Base-by-base conservation (phyloP, 2,329 filamentous ascomycete species). In the Rhytidhysteron rufulum region DNA sequence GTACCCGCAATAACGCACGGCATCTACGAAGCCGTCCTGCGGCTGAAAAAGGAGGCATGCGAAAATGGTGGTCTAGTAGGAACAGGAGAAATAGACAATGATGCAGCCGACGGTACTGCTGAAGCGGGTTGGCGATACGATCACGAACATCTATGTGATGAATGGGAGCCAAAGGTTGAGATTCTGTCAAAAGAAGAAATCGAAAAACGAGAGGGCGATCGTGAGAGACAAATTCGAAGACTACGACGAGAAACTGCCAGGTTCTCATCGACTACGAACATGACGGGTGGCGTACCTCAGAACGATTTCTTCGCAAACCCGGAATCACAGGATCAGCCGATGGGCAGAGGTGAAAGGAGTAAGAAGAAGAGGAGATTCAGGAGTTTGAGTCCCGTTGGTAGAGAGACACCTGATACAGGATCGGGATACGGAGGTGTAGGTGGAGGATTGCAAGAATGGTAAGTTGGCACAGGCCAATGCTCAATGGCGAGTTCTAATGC, bases 81-180 rank as follows among this genome's bases (percentile, higher is more conserved):
- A 15, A 78, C 78, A 51, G 78, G 79, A 11, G 88, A 94, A 45
- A 82, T 95, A 36, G 87, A 91, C 49, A 96, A 96, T 58, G 88
- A 95, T 60, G 86, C 90, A 2, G 86, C 86, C 7, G 83, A 89
- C 51, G 57, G 57, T 5, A 72, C 73, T 3, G 82, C 85, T n/a
- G 87, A 90, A 43, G 89, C 90, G 11, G 93, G 93, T 3, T 97
- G 93, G 91, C 79, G 93, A 48, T 95, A 96, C 61, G 93, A 98
- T 51, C 87, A 88, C 3, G 93, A 97, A 58, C 85, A 88, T 43
- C 75, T 97, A 3, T 90, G 70, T 31, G 63, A 64, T 27, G 72
- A 73, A 33, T 75, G 72, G 72, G 72, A 75, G 46, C 72, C 72
- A 1, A 72, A 72, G 48, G 66, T 75, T 16, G 72, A 75, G 50